Evolutionary conservation across 495 filamentous ascomycete genomes (phyloP).

Genomic region (Aspergillus incahuasiensis): DNA sequence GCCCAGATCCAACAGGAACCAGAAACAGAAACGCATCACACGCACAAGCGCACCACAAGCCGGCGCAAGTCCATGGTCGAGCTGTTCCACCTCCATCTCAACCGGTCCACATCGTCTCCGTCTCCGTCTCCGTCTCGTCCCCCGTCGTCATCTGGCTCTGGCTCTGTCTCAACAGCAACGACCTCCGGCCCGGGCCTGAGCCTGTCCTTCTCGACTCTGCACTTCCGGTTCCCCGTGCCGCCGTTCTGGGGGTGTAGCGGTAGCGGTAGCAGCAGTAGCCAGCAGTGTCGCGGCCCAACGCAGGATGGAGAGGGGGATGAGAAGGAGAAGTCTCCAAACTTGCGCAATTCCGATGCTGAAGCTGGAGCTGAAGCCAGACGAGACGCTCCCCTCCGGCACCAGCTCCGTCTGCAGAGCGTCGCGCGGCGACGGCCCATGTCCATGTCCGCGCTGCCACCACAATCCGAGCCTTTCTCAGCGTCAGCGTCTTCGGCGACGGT

Average conservation of each 20-base stretch:
- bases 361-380: no score
- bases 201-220: conserved; percentile 4
- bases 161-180: neutral
- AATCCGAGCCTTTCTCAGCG: no score
- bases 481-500: neutral
- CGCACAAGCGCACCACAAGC: conserved; percentile 10
- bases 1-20: neutral
- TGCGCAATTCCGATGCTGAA: no score
- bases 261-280: neutral
- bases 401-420: neutral
- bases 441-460: neutral
- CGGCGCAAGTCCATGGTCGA: conserved; percentile 24
- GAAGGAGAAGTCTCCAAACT: no score
- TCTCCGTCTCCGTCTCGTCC: conserved; percentile 6
- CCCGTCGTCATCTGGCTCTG: neutral
- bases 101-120: conserved; percentile 3
- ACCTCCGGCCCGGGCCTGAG: neutral
- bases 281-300: no score
- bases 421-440: neutral
- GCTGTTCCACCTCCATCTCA: no score
- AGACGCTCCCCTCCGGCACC: no score
- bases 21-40: neutral
- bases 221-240: conserved; percentile 4
- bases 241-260: neutral
- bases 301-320: neutral